phyloP scores from a whole-genome alignment of 495 filamentous ascomycete species.

The Aspergillus haitiensis region DNA sequence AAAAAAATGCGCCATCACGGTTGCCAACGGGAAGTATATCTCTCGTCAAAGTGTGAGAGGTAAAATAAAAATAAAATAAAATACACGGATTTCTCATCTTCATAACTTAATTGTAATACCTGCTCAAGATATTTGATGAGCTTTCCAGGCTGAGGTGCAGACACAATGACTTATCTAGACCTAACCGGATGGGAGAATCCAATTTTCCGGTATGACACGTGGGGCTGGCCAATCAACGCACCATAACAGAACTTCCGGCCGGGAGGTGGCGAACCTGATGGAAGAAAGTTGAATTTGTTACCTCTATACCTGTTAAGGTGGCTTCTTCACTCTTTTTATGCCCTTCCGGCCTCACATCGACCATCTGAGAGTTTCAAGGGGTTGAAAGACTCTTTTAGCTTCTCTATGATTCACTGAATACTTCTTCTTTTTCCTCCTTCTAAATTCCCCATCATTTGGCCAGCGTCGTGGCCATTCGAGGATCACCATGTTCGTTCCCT shows the following conservation, averaged over 20 bases:
- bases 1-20: too few species aligned
- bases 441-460: slow-evolving; percentile 27
- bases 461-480: slow-evolving; percentile 39
- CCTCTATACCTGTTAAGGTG: slow-evolving; percentile 37
- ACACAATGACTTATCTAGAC: neutral
- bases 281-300: slow-evolving; percentile 29
- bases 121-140: neutral
- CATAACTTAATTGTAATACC: too few species aligned
- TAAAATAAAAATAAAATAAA: too few species aligned
- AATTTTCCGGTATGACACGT: slow-evolving; percentile 27
- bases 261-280: slow-evolving; percentile 37
- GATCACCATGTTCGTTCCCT: slow-evolving; percentile 40
- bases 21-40: too few species aligned
- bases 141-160: neutral
- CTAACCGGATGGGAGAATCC: slow-evolving; percentile 23
- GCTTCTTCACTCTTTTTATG: slow-evolving; percentile 38
- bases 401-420: slow-evolving; percentile 36
- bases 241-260: slow-evolving; percentile 12
- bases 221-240: slow-evolving; percentile 26
- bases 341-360: slow-evolving; percentile 13
- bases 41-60: too few species aligned
- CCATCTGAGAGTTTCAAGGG: slow-evolving; percentile 1
- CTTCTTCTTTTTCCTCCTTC: slow-evolving; percentile 17
- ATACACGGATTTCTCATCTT: too few species aligned
- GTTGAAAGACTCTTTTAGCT: slow-evolving; percentile 14